Evolutionary conservation across 768 basidiomycete genomes (phyloP).

Genomic region (Collybia nuda): DNA sequence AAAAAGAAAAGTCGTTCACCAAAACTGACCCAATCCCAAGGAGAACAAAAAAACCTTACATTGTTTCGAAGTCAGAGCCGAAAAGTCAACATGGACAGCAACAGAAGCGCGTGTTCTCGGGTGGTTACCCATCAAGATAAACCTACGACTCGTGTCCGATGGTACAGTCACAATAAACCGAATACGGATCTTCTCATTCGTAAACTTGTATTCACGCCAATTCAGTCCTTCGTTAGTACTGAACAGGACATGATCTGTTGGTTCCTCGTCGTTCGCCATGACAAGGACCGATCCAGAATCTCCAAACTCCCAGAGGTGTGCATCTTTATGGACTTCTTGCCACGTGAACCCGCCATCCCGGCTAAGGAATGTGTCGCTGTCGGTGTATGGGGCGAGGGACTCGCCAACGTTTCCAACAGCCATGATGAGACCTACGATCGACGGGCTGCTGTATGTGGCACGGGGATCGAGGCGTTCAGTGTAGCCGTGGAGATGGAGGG

Average conservation of each 20-base stretch:
- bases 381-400: conserved; percentile 71
- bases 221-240: conserved; percentile 85
- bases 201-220: conserved; percentile 90
- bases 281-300: conserved; percentile 94
- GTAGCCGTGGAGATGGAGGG: conserved; percentile 92
- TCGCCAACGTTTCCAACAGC: conserved; percentile 97
- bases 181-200: conserved; percentile 71
- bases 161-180: conserved; percentile 83
- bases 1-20: conserved; percentile 6
- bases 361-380: conserved; percentile 94
- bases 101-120: conserved; percentile 51
- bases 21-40: background rate
- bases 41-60: conserved; percentile 63
- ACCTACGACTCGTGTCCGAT: conserved; percentile 85
- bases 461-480: conserved; percentile 89
- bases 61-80: conserved; percentile 65
- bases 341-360: conserved; percentile 97
- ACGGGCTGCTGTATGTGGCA: conserved; percentile 92
- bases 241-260: conserved; percentile 86
- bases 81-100: conserved; percentile 88
- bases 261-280: conserved; percentile 93
- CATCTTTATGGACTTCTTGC: conserved; percentile 98
- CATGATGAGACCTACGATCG: conserved; percentile 90
- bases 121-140: conserved; percentile 77
- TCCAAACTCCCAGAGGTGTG: conserved; percentile 97